Base-by-base conservation (phyloP, 2,329 filamentous ascomycete genomes). In the Pseudopyricularia javanii region DNA sequence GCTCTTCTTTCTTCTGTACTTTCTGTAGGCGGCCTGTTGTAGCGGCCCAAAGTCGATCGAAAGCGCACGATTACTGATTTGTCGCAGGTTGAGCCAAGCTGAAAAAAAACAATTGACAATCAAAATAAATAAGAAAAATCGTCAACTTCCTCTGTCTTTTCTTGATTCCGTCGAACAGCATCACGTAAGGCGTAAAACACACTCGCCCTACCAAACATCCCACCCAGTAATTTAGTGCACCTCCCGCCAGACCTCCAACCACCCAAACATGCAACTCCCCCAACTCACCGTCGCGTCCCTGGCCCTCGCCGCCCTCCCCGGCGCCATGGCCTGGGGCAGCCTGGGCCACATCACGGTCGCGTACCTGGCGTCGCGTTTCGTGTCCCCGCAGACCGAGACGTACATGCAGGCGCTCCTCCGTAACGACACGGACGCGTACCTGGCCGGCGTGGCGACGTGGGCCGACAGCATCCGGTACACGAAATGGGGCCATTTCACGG, bases 291-390 rank as follows among this genome's bases (percentile, higher is more conserved):
- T 61, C 47, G 53, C 65, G 20, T 55, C 61, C 22, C 54, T 66
- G 20, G 62, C 66, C 52, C 58, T 62, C 3, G 59, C 62, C 8
- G 57, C 63, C 52, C 54, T 69, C 49, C 68, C 67, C 11, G 59
- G 63, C 37, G 68, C 62, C 6, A 40, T 61, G 12, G 70, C 69
- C 8, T 73, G 70, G 70, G 70, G 70, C 60, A 70, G 70, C 56
- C 72, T 85, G 53, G 82, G 82, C 2, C 82, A 86, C 64, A 79
- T 83, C 60, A 80, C 82, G 4, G 76, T 83, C 7, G 82, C 80
- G 43, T 83, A 82, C 61, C 62, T 86, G 22, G 82, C 82, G 11
- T 74, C 72, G 58, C 74, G 74, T 61, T 79, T 85, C 59, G 78
- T 86, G 50, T 66, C 74, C 52, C 70, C 76, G 34, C 63, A 71